phyloP scores from a whole-genome alignment of 129 eudicot genomes.

The Mikania micrantha region DNA sequence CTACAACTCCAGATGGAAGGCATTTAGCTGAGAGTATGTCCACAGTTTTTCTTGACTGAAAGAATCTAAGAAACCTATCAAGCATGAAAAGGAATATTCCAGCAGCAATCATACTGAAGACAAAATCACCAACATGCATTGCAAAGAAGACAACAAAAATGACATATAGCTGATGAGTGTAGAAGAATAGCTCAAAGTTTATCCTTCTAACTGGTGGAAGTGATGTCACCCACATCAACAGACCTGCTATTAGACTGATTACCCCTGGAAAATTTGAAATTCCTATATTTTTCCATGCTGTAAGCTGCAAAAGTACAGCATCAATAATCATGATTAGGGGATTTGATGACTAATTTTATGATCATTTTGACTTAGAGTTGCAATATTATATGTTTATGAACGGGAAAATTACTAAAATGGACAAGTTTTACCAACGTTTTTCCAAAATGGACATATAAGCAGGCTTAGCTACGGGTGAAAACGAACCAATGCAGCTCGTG shows the following conservation, averaged over 20 bases:
- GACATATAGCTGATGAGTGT: constrained; percentile 79
- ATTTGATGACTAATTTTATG: neutral
- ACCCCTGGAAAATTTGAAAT: constrained; percentile 81
- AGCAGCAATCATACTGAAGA: constrained; percentile 53
- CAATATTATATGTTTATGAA: too few species aligned
- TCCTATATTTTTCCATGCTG: constrained; percentile 51
- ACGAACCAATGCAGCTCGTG: too few species aligned
- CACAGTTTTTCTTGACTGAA: constrained; percentile 71
- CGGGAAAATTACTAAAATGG: too few species aligned
- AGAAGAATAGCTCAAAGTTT: constrained; percentile 82
- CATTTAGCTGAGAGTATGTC: constrained; percentile 66
- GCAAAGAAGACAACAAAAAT: constrained; percentile 81
- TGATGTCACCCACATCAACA: constrained; percentile 91
- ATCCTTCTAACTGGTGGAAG: constrained; percentile 66
- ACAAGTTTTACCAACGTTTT: too few species aligned
- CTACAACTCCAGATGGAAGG: constrained; percentile 85
- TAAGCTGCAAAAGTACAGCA: constrained; percentile 37
- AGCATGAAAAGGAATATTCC: constrained; percentile 85
- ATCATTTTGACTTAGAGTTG: too few species aligned
- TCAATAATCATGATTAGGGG: neutral
- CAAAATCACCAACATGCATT: constrained; percentile 75
- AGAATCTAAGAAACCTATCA: constrained; percentile 82
- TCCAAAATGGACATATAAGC: too few species aligned
- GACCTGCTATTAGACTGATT: constrained; percentile 67
- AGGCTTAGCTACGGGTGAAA: too few species aligned